Base-by-base conservation (phyloP, 495 filamentous ascomycete genomes). In the Penicillium cataractarum region DNA sequence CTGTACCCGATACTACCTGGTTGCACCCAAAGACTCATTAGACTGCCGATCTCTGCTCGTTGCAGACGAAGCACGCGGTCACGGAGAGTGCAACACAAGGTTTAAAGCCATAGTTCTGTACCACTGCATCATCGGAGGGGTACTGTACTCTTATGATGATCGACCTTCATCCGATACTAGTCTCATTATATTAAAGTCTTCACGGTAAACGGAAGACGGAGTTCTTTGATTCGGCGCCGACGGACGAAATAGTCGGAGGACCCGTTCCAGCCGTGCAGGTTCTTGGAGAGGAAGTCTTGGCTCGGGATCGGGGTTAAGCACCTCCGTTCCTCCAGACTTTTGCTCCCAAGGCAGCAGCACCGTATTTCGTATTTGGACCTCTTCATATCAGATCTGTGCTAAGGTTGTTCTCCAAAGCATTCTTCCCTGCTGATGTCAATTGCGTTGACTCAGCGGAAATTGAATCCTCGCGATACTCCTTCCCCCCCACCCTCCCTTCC, bases 21-120 rank as follows among this genome's bases (percentile, higher is more conserved):
- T 15, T 54, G 51, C 21, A 37, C 7, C 22, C 3, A 4, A 22
- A 12, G 2, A n/a, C 39, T 57, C 57, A 42, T 48, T 33, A 48
- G 33, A 44, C 46, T 29, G 68, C 63, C 58, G 62, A 63, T 70
- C 62, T 55, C 31, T 60, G 19, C 55, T 61, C 12, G 21, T 51
- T 62, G 15, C 12, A 62, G 35, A 17, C 17, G 48, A 50, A 35
- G 29, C 33, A 40, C 17, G 58, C 15, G 49, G 31, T 27, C 10
- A 32, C 54, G 13, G 26, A 46, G 9, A 21, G 21, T 22, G 10
- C 4, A 51, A 13, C 24, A 31, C 27, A 26, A 37, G 29, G 42
- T 21, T 50, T 48, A 15, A 24, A 27, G 48, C 17, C 48, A 29
- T 19, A 44, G n/a, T 44, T 0, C 8, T 21, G 40, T 44, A 21